These are phyloP conservation scores for Phaeotremella fagi DNA, from an alignment of 768 basidiomycete genomes.

Conservation along the genomic window DNA sequence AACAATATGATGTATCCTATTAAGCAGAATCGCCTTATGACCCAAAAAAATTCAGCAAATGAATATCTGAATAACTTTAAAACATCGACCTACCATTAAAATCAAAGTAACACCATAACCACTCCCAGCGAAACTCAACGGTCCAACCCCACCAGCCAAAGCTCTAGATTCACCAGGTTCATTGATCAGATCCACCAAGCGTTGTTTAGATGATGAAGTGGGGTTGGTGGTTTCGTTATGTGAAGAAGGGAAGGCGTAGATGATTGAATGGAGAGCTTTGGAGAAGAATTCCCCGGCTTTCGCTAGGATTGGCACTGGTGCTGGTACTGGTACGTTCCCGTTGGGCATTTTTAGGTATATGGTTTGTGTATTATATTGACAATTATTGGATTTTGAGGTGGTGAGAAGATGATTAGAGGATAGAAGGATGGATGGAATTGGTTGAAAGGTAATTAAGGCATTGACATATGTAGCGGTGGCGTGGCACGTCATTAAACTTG, in stretches of 20 bases:
- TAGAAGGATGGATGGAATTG: no score
- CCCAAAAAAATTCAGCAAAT: neutral
- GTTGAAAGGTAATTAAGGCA: no score
- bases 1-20: constrained; percentile 44
- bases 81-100: constrained; percentile 40
- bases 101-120: constrained; percentile 42
- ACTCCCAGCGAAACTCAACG: constrained; percentile 36
- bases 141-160: constrained; percentile 36
- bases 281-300: constrained; percentile 27
- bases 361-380: no score
- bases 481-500: no score
- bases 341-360: no score
- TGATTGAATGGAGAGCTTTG: constrained; percentile 26
- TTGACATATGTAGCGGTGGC: no score
- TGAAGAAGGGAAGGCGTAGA: constrained; percentile 36
- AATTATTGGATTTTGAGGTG: neutral
- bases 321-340: no score
- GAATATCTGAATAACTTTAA: neutral
- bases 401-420: no score
- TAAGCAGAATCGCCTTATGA: constrained; percentile 35
- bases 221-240: neutral
- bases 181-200: constrained; percentile 8
- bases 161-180: constrained; percentile 41
- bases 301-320: constrained; percentile 29
- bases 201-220: neutral